These are phyloP conservation scores for Colletotrichum siamense DNA, from an alignment of 2,329 filamentous ascomycete species.

Conservation along the genomic window DNA sequence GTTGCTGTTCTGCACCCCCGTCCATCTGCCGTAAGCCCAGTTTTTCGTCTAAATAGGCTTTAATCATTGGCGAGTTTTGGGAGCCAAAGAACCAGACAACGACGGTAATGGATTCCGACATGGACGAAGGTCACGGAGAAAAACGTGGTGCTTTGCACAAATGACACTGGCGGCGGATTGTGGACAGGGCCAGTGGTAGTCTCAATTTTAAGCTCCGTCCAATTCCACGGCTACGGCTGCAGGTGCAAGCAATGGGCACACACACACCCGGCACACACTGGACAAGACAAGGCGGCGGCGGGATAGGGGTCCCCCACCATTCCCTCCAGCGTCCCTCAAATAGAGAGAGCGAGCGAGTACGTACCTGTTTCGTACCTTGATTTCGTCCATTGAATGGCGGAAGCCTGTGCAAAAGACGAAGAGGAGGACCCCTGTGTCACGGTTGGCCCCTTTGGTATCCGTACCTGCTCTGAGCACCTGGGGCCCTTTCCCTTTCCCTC, in stretches of 20 bases:
- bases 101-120: neutral
- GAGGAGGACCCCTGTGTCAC: neutral
- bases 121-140: neutral
- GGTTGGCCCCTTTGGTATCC: neutral
- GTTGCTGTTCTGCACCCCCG: neutral
- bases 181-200: neutral
- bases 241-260: neutral
- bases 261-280: neutral
- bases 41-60: slow-evolving; percentile 1
- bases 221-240: neutral
- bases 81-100: neutral
- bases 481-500: neutral
- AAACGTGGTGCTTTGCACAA: neutral
- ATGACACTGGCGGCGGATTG: neutral
- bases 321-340: neutral
- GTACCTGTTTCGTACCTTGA: neutral
- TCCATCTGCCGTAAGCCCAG: neutral
- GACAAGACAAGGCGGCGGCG: neutral
- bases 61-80: neutral
- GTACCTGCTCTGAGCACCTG: neutral
- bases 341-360: neutral
- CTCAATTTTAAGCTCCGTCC: slow-evolving; percentile 14
- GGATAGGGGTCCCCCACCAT: slow-evolving; percentile 10
- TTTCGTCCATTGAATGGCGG: neutral
- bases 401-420: neutral